A percentile compares a stretch with the other conserved stretches of the same genome.
Conservation (phyloP, 2,329 filamentous ascomycete genomes). For the Alternaria alternata region DNA sequence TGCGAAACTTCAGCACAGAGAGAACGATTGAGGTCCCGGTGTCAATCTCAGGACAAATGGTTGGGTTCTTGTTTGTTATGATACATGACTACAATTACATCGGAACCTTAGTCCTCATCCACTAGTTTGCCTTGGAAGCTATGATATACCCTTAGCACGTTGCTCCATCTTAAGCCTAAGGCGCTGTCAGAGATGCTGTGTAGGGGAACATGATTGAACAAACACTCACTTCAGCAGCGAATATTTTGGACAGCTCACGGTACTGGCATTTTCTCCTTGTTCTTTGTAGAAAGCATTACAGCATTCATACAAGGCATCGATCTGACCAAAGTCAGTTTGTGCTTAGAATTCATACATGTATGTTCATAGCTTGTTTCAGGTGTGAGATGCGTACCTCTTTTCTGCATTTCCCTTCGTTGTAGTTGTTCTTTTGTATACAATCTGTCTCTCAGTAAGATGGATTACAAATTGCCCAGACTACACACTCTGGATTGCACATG, state of each 20-base stretch:
- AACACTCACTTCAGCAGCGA: conserved; percentile 67
- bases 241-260: conserved; percentile 85
- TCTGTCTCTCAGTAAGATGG: conserved; percentile 58
- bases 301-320: conserved; percentile 91
- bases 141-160: conserved; percentile 57
- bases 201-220: neutral
- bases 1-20: neutral
- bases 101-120: neutral
- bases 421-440: conserved; percentile 84
- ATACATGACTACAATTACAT: neutral
- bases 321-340: conserved; percentile 55
- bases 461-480: neutral
- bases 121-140: neutral
- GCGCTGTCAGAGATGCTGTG: conserved; percentile 18
- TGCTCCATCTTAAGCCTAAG: conserved; percentile 81
- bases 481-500: conserved; percentile 89
- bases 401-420: conserved; percentile 85
- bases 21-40: neutral
- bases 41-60: neutral
- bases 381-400: conserved; percentile 50
- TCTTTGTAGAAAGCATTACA: conserved; percentile 87
- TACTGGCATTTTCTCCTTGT: conserved; percentile 77
- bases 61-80: neutral
- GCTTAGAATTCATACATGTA: neutral
- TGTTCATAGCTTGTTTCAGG: neutral